Percentiles rank a stretch among this genome's conserved stretches.
Conservation (phyloP, 495 filamentous ascomycete genomes). For the Hypoxylon perforatum region DNA sequence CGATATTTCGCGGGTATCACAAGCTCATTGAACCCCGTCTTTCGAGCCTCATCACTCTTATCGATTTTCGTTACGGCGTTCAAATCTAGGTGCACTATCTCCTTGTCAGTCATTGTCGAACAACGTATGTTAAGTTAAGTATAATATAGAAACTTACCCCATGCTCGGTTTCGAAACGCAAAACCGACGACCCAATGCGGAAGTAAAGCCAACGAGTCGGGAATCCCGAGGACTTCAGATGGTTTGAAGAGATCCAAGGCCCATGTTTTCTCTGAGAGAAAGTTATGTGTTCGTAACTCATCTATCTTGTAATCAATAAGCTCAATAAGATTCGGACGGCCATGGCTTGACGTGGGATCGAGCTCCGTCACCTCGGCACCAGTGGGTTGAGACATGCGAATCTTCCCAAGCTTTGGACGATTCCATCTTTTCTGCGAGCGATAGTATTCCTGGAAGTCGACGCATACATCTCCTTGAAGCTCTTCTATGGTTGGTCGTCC, state of each 20-base stretch:
- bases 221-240: background rate
- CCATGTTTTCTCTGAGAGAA: background rate
- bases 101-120: background rate
- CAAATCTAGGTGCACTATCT: conserved; percentile 10
- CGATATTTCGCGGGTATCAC: conserved; percentile 22
- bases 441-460: conserved; percentile 37
- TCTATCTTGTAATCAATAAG: background rate
- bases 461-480: conserved; percentile 44
- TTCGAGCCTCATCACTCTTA: background rate
- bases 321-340: background rate
- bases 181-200: conserved; percentile 49
- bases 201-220: conserved; percentile 42
- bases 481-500: conserved; percentile 50
- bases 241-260: background rate
- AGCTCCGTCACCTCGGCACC: background rate
- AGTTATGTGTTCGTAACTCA: background rate
- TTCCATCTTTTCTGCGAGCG: conserved; percentile 12
- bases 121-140: too few species aligned
- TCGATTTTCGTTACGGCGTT: conserved; percentile 10
- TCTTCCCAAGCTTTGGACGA: conserved; percentile 4
- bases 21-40: background rate
- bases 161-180: conserved; percentile 48
- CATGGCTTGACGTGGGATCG: background rate
- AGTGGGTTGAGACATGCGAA: conserved; percentile 22
- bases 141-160: conserved; percentile 29